phyloP scores from a whole-genome alignment of 139 green algal genomes.

The Pleodorina starrii region DNA sequence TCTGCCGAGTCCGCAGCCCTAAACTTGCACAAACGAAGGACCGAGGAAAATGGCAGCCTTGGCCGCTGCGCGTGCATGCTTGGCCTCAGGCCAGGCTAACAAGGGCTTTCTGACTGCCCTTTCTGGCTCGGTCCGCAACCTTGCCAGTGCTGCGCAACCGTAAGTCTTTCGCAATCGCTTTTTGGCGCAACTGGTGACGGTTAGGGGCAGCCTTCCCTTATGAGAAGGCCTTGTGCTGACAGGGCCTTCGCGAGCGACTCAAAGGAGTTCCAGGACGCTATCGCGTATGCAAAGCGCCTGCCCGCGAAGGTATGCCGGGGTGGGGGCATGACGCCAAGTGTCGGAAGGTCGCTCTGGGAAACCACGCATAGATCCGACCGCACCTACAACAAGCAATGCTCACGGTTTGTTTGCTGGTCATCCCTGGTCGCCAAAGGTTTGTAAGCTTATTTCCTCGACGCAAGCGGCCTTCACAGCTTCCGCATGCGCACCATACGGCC shows the following conservation, averaged over 20 bases:
- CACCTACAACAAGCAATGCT: too few species aligned
- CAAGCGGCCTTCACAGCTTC: too few species aligned
- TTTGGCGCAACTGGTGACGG: neutral
- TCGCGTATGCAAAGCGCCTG: neutral
- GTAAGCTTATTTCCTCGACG: too few species aligned
- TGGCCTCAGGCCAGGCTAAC: neutral
- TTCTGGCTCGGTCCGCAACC: neutral
- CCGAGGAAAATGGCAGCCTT: neutral
- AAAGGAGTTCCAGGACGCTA: neutral
- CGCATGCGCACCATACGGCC: too few species aligned
- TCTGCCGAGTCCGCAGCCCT: too few species aligned
- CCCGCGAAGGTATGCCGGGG: neutral
- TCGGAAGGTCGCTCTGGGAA: neutral
- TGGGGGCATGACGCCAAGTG: neutral
- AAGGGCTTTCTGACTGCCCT: neutral
- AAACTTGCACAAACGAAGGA: too few species aligned
- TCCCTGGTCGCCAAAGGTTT: too few species aligned
- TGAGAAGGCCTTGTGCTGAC: too few species aligned
- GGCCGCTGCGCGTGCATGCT: neutral
- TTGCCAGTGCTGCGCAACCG: slow-evolving; percentile 24
- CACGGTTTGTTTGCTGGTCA: too few species aligned
- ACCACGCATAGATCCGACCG: too few species aligned
- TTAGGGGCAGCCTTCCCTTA: too few species aligned
- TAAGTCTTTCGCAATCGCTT: slow-evolving; percentile 21
- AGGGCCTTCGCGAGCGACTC: neutral